Evolutionary conservation across 495 filamentous ascomycete genomes (phyloP), one percentile per base, ranked within the genome.

Genomic region (Tetracladium marchalianum): DNA sequence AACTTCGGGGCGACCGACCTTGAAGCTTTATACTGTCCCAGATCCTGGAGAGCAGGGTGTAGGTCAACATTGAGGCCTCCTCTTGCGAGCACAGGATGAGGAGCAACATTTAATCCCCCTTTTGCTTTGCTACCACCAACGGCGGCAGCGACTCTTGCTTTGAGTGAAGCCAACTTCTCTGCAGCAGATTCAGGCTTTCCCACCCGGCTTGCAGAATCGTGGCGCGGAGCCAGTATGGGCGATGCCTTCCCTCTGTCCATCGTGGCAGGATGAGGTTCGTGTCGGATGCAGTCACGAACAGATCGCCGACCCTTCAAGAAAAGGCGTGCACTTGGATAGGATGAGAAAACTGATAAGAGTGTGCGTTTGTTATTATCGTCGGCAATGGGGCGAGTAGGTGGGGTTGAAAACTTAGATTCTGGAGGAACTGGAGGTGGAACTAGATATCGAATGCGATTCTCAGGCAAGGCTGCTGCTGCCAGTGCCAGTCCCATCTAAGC

Each of bases 31-130:
- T 72, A 75, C 44, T 81, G 73, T 15, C 72, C 73, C 18, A 78
- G 68, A 58, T 94, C 89, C 38, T 84, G 82, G 43, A 97, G 74
- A 22, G 86, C 85, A 15, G 90, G 90, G 58, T 97, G 90, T 43
- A 97, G 75, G 41, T 87, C 88, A 16, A 92, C 85, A 56, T 90
- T 90, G 27, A 97, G 66, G 22, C 90, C 90, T 50, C 90, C 81
- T 44, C 68, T 57, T 5, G 50, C 50, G 16, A 35, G 12, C 32
- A 60, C 51, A 4, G 65, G 63, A 31, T 66, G 51, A 10, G 44
- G 66, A 55, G 37, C 52, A 56, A 47, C 51, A 52, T 27, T 54
- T 37, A 55, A 50, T 39, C 50, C 60, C 17, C 37, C 22, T 45
- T 54, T 60, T 17, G 51, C 43, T 17, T 56, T 57, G 49, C 47